These are phyloP conservation scores for Pythium graminicola DNA, from an alignment of 352 stramenopile species.

Conservation along the genomic window DNA sequence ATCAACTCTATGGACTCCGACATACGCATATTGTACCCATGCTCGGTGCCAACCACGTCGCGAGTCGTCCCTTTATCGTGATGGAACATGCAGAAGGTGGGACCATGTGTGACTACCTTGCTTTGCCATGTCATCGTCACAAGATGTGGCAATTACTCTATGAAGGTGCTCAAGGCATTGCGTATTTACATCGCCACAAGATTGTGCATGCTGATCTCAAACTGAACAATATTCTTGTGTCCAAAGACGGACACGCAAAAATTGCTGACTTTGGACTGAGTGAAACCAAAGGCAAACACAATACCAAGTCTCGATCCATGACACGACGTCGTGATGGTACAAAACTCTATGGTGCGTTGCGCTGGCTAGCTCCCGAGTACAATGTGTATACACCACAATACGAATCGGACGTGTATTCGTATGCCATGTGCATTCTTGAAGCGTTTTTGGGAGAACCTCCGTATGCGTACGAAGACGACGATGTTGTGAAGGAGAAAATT, in stretches of 20 bases:
- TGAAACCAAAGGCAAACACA: not conserved
- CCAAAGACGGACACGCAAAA: constrained; percentile 3
- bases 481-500: not conserved
- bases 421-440: constrained; percentile 45
- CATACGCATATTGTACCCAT: constrained; percentile 87
- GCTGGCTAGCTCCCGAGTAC: constrained; percentile 27
- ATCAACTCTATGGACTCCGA: constrained; percentile 77
- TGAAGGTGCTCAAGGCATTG: constrained; percentile 3
- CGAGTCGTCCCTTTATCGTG: constrained; percentile 17
- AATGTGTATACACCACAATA: constrained; percentile 1
- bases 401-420: constrained; percentile 33
- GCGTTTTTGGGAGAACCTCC: constrained; percentile 14
- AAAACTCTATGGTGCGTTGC: not conserved
- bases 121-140: not conserved
- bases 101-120: constrained; percentile 25
- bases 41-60: constrained; percentile 27
- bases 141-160: constrained; percentile 23
- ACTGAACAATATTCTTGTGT: constrained; percentile 15
- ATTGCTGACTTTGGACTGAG: constrained; percentile 24
- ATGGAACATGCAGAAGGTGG: constrained; percentile 24
- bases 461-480: not conserved
- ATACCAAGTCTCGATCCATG: not conserved
- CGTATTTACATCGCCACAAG: not conserved
- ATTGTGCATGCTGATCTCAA: constrained; percentile 18
- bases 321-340: not conserved